Conservation (phyloP, 257 asterid genomes). For the Solanum medicagineum region DNA sequence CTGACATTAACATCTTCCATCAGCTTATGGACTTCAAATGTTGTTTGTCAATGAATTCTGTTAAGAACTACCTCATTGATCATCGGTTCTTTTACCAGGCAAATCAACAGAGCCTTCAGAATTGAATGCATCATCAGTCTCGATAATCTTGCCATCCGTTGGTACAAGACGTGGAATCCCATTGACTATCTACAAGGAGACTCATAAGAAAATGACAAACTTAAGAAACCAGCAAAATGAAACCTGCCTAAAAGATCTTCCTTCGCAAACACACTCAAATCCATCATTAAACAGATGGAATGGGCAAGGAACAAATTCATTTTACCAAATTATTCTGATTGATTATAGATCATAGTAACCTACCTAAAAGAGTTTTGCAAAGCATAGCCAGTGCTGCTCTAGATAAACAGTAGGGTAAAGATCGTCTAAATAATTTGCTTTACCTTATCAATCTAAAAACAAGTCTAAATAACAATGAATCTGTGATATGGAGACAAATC, state of each 20-base stretch:
- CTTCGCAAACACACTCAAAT: neutral
- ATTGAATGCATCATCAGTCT: constrained; percentile 9
- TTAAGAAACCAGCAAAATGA: neutral
- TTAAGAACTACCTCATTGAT: neutral
- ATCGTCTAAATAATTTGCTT: neutral
- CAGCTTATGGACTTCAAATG: neutral
- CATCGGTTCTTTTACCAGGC: constrained; percentile 3
- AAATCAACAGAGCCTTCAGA: constrained; percentile 6
- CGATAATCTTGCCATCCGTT: constrained; percentile 33
- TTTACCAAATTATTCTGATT: neutral
- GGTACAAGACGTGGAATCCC: constrained; percentile 74
- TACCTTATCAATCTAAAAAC: neutral
- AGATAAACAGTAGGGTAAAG: neutral
- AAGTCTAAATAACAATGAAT: neutral
- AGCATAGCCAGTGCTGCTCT: neutral
- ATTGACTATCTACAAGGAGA: constrained; percentile 29
- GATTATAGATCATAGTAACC: neutral
- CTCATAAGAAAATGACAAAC: neutral
- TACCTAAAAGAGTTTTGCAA: neutral
- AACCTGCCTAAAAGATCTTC: too few relatives aligned
- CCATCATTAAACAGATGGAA: neutral
- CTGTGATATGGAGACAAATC: neutral
- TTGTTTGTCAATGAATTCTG: neutral
- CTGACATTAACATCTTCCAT: neutral
- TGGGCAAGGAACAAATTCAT: neutral